Evolutionary conservation across 2,329 filamentous ascomycete species (phyloP).

Genomic region (Neospermospora avenae): DNA sequence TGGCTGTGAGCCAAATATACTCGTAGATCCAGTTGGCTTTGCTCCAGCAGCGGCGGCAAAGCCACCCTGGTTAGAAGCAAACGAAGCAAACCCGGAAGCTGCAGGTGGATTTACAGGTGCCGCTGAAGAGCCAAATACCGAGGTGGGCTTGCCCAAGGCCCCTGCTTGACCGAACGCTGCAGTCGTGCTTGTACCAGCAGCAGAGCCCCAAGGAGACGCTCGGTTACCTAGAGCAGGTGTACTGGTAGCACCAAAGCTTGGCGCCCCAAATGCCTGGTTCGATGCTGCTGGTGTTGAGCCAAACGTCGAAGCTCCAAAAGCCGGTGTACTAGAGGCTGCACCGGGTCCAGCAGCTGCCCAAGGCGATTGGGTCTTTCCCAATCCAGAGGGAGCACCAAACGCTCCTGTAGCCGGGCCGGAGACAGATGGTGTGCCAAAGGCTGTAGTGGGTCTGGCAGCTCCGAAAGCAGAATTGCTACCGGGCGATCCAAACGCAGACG

Average conservation of each 20-base stretch:
- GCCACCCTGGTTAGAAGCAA: constrained; percentile 49
- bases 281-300: constrained; percentile 35
- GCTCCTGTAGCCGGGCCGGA: constrained; percentile 38
- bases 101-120: constrained; percentile 32
- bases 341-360: constrained; percentile 44
- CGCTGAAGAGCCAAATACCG: constrained; percentile 35
- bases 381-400: constrained; percentile 38
- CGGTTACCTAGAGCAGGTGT: constrained; percentile 37
- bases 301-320: constrained; percentile 42
- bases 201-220: constrained; percentile 52
- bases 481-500: constrained; percentile 33
- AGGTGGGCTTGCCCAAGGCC: constrained; percentile 41
- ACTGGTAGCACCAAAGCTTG: constrained; percentile 42
- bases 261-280: constrained; percentile 48
- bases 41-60: constrained; percentile 42
- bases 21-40: constrained; percentile 33
- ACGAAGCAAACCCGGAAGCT: constrained; percentile 50
- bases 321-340: constrained; percentile 37
- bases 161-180: constrained; percentile 53
- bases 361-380: constrained; percentile 51
- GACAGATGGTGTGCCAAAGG: constrained; percentile 37
- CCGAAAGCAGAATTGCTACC: constrained; percentile 35
- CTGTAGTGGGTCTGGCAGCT: constrained; percentile 24
- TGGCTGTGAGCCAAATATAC: constrained; percentile 30
- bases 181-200: constrained; percentile 30